Evolutionary conservation across 805 yeast species (phyloP), one percentile per base, ranked within the genome.

Genomic region (Suhomyces pyralidae): DNA sequence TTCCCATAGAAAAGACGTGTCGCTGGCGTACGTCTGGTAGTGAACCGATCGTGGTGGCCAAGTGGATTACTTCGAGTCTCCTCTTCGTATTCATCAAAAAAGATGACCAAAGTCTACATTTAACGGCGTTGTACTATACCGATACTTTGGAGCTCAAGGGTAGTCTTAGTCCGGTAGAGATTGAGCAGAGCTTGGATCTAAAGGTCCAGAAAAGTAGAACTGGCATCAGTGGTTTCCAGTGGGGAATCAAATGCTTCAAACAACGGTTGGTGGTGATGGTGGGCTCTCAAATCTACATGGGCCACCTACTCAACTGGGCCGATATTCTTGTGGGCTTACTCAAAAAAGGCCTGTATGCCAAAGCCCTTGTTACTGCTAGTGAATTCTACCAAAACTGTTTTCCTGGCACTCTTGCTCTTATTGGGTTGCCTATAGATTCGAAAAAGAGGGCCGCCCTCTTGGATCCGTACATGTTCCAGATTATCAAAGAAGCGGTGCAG

Each of bases 231-330:
- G 22, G 22, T 20, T 20, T 20, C 12, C 17, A 5, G 19, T 3
- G 19, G 6, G 10, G n/a, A 14, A 17, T 42, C 10, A 17, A 61
- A 28, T 59, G 62, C 15, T 55, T 62, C 32, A 66, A 69, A 26
- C 63, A 64, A 40, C 57, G 64, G 26, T 53, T 67, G 12, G 55
- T 70, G 38, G 36, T 64, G 5, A 47, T 63, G 30, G 17, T 22
- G 9, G 3, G 7, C 1, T 24, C 17, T 1, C 74, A 79, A 20
- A 46, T 90, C 0, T 78, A 70, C 5, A 75, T 84, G 2, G 96
- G 92, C 0, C 73, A 82, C 22, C 66, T 83, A 14, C 71, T 83
- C 2, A 83, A 79, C 58, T 90, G 91, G 96, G 89, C 86, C 0
- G 92, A 87, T 57, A 71, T 76, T 25, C 65, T 88, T 1, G 64